Conservation (phyloP, 768 basidiomycete genomes). For the Collybia nuda region DNA sequence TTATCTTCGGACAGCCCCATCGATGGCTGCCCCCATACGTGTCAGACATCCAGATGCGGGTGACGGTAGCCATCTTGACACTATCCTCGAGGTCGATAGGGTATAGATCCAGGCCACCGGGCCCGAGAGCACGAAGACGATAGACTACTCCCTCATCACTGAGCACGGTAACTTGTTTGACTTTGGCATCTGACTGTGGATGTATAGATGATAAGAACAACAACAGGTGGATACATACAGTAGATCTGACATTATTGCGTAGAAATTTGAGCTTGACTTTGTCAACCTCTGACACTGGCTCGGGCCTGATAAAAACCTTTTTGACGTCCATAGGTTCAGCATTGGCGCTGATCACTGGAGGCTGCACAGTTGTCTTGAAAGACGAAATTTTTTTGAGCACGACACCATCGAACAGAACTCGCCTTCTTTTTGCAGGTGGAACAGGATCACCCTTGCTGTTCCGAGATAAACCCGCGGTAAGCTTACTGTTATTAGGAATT, state of each 20-base stretch:
- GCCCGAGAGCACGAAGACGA: neutral
- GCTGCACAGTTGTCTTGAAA: too few species aligned
- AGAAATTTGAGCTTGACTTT: neutral
- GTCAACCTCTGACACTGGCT: neutral
- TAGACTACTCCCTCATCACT: neutral
- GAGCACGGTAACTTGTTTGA: neutral
- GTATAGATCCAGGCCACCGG: neutral
- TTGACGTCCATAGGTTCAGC: neutral
- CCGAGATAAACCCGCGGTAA: too few species aligned
- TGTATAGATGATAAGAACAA: neutral
- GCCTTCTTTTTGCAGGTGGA: too few species aligned
- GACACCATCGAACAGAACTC: too few species aligned
- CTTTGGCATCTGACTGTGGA: constrained; percentile 1
- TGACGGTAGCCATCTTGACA: constrained; percentile 1
- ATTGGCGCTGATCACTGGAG: neutral
- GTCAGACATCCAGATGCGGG: neutral
- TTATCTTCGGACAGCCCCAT: neutral
- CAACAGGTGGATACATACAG: neutral
- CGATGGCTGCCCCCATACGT: neutral
- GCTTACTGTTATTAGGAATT: too few species aligned
- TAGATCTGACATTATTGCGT: neutral
- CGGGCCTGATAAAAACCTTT: neutral
- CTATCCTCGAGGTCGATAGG: neutral
- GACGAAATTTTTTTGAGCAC: too few species aligned
- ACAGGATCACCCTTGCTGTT: too few species aligned